Evolutionary conservation across 192 early-diverging fungal species (phyloP), one percentile per base, ranked within the genome.

Genomic region (Linnemannia schmuckeri): DNA sequence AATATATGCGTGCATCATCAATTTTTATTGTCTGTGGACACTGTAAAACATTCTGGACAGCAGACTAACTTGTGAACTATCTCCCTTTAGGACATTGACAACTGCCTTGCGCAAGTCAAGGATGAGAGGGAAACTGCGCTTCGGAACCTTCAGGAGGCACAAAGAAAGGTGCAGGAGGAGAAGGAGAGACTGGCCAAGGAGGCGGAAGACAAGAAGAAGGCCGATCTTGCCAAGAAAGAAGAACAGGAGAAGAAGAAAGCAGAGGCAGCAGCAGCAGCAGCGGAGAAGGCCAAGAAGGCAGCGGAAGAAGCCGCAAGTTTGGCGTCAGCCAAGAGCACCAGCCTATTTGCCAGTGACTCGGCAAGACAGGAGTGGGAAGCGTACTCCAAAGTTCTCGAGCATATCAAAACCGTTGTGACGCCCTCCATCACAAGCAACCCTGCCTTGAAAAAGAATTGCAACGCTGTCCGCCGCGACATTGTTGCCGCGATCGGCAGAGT

Each of bases 401-500:
- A 87, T 18, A 89, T 93, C 49, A 88, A 89, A 73, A 61, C 82
- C 1, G 61, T 63, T 5, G 82, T 93, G 38, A 73, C 77, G 37
- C 91, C 91, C 10, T 79, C 78, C 3, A 77, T 90, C 75, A 52
- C 66, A 9, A 79, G 76, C 70, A 89, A 88, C 27, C 77, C 49
- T 70, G 77, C 7, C 55, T 69, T 81, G 42, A 90, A 86, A 70
- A 81, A 66, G 42, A 74, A 27, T 38, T 82, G 70, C 35, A 79
- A 77, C 20, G 78, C 88, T 0, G 57, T 70, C 1, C 70, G 80
- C 22, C 80, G 84, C 47, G 79, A 83, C 0, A 87, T 94, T 18
- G 91, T 88, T 35, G 79, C 85, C 20, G 80, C 77, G 24, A 73
- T 94, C 8, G 89, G 88, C 18, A 92, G 92, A 55, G 38, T 94